Evolutionary conservation across 2,329 filamentous ascomycete species (phyloP).

Genomic region (Aspergillus pseudoterreus): DNA sequence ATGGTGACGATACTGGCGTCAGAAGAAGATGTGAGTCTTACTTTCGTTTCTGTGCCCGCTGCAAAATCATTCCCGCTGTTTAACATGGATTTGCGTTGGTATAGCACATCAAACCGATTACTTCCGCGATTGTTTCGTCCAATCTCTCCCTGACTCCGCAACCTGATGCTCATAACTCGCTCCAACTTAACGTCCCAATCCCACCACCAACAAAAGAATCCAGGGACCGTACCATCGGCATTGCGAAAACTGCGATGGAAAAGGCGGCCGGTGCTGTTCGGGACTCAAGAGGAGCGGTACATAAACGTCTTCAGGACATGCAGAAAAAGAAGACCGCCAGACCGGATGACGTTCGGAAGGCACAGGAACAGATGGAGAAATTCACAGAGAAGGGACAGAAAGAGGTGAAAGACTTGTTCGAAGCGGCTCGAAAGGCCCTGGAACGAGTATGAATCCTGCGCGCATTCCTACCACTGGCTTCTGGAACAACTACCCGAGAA

Average conservation of each 20-base stretch:
- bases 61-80: neutral
- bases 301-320: conserved; percentile 45
- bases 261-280: conserved; percentile 37
- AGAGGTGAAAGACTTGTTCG: conserved; percentile 45
- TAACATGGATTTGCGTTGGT: neutral
- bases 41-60: neutral
- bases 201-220: conserved; percentile 48
- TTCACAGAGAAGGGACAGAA: conserved; percentile 44
- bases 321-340: conserved; percentile 41
- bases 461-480: neutral
- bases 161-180: conserved; percentile 39
- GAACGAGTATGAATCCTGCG: conserved; percentile 25
- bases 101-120: conserved; percentile 45
- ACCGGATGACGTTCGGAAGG: conserved; percentile 45
- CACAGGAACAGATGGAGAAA: conserved; percentile 47
- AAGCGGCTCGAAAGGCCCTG: conserved; percentile 37
- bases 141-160: conserved; percentile 43
- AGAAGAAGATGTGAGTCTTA: conserved; percentile 56
- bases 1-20: conserved; percentile 60
- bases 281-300: conserved; percentile 41
- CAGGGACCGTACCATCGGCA: conserved; percentile 36
- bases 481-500: neutral
- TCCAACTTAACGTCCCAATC: conserved; percentile 44
- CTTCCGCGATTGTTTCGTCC: conserved; percentile 40
- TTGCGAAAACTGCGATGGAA: conserved; percentile 42